Evolutionary conservation across 2,329 filamentous ascomycete species (phyloP), one percentile per base, ranked within the genome.

Genomic region (Penicillium sp.): DNA sequence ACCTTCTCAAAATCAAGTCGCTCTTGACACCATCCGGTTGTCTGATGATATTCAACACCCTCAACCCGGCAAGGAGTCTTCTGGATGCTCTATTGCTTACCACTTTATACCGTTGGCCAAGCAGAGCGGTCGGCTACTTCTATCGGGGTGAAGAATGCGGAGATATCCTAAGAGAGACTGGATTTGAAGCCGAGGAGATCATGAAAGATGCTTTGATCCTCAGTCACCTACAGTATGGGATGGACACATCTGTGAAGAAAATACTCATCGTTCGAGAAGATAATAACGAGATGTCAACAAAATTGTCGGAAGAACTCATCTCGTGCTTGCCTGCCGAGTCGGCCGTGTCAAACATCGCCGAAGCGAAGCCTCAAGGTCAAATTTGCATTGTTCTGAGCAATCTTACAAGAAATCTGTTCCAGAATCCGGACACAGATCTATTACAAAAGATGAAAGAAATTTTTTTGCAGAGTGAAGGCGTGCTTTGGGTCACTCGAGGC

Each of bases 401-500:
- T 3, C 44, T 60, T 4, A 36, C 39, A 4, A 36, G 19, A 0
- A 44, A 61, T 0, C 1, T 62, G 4, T 47, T 70, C 10, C 22
- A 54, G 4, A 10, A 33, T 2, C 36, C 54, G 0, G n/a, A 56
- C n/a, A 31, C 47, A 7, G 6, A 31, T 2, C 44, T 22, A 3
- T 54, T 70, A 13, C 18, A 51, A 7, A 59, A 51, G 4, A n/a
- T 69, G 10, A 69, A 69, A 43, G 22, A 31, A 13, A 60, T 68
- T 1, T 64, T 69, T 13, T 31, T 61, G 6, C 31, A 59, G 6
- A 65, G 67, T 43, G 50, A 27, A 0, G 62, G 66, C 1, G 56
- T 68, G 4, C 41, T 70, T 3, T 72, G 69, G 70, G 60, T 72
- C 2, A 69, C 66, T 5, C 49, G 51, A 22, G 69, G 69, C 2